Evolutionary conservation across 257 asterid genomes (phyloP).

Genomic region (Solanum etuberosum): DNA sequence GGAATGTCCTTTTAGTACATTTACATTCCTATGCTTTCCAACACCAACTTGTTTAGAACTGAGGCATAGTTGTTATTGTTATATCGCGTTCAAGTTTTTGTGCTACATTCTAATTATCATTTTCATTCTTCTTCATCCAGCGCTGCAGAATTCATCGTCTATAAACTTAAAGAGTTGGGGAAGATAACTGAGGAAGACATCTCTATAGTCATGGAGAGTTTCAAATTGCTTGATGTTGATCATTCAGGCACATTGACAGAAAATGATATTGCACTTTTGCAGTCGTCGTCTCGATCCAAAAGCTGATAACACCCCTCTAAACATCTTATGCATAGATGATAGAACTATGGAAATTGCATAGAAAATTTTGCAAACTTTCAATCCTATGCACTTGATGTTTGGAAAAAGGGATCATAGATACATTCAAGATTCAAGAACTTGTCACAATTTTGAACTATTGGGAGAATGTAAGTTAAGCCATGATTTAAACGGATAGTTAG

Average conservation of each 20-base stretch:
- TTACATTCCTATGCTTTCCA: background rate
- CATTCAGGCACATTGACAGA: constrained; percentile 53
- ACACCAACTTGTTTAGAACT: background rate
- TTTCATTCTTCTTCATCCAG: constrained; percentile 13
- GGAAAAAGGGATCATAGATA: background rate
- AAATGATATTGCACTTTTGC: constrained; percentile 28
- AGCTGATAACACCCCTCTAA: background rate
- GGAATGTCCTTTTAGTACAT: background rate
- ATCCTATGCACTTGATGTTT: background rate
- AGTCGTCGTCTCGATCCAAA: background rate
- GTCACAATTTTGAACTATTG: background rate
- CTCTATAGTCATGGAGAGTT: constrained; percentile 49
- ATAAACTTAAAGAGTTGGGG: constrained; percentile 78
- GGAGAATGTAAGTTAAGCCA: background rate
- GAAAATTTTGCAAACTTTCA: background rate
- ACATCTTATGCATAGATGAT: background rate
- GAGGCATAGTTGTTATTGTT: background rate
- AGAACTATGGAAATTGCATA: background rate
- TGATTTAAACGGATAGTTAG: background rate
- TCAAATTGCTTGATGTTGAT: constrained; percentile 53
- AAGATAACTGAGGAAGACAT: constrained; percentile 59
- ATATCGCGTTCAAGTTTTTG: background rate
- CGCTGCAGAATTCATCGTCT: constrained; percentile 56
- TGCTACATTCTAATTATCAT: background rate
- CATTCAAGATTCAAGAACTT: background rate